Conservation (phyloP, 352 stramenopile species). For the Lagenidium giganteum region DNA sequence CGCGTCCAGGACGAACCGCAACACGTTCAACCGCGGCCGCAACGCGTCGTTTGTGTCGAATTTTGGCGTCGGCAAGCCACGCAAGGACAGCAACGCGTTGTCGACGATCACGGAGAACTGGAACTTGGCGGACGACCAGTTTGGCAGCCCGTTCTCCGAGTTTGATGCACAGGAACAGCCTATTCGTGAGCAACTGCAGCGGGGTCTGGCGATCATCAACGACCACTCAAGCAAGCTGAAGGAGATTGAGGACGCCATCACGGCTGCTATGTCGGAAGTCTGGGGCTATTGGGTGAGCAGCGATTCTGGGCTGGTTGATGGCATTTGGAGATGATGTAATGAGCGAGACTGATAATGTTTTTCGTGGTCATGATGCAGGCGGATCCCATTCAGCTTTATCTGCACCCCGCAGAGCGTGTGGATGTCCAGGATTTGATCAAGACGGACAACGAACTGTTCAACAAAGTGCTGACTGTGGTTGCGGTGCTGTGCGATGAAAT, state of each 20-base stretch:
- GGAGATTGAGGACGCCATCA: conserved; percentile 85
- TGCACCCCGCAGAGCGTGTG: conserved; percentile 80
- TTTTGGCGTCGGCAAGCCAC: conserved; percentile 60
- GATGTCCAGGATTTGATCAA: conserved; percentile 87
- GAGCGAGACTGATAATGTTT: too few species aligned
- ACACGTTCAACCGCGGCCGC: conserved; percentile 31
- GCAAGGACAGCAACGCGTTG: conserved; percentile 67
- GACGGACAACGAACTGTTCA: conserved; percentile 87
- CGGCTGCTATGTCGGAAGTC: conserved; percentile 83
- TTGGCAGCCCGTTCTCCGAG: conserved; percentile 67
- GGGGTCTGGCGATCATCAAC: conserved; percentile 81
- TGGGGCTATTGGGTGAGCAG: conserved; percentile 87
- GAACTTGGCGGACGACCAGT: conserved; percentile 76
- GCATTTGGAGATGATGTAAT: too few species aligned
- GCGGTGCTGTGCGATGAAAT: conserved; percentile 88
- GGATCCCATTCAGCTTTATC: conserved; percentile 77
- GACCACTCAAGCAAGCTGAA: conserved; percentile 85
- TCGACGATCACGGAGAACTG: conserved; percentile 87
- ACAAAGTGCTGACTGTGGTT: conserved; percentile 88
- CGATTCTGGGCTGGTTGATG: neutral
- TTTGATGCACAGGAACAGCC: conserved; percentile 83
- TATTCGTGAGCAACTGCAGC: conserved; percentile 77
- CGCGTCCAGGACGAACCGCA: conserved; percentile 45
- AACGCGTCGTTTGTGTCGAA: conserved; percentile 77
- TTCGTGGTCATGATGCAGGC: conserved; percentile 28